Base-by-base conservation (phyloP, 345 rosid genomes). In the Anastatica hierochuntica region DNA sequence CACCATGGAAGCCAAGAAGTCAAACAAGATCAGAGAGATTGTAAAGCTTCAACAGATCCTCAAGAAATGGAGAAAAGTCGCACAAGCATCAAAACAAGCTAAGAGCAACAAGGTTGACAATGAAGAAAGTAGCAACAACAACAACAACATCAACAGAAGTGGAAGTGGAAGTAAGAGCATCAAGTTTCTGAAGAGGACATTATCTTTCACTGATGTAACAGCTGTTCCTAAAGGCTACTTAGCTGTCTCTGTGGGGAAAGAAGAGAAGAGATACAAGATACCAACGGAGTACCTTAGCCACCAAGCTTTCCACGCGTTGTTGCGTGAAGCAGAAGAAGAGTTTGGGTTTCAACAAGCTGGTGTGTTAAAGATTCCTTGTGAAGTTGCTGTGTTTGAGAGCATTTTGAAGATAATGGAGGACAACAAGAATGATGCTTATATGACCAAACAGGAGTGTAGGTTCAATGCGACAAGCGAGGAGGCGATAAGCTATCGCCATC, bases 31-130 rank as follows among this genome's bases (percentile, higher is more conserved):
- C 71, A 86, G 86, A 40, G 94, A 90, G 12, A 79, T 90, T 29
- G 97, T 90, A 30, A 81, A 90, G 70, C 95, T 86, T 70, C 97
- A 77, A 40, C 94, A 76, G 62, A 77, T 90, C 64, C 90, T 90
- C 10, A 90, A 71, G 84, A 90, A 90, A 63, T 90, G 97, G 97
- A 74, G 84, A 62, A 90, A 82, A 72, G 67, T 76, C 6, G 97
- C 97, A 18, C 78, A 67, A 60, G 55, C 82, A 35, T 69, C 95
- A 23, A 72, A 66, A 49, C 46, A 70, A 36, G 41, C 43, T 38
- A 44, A 41, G 58, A 65, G 37, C 50, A 34, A 15, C 20, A 53
- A 47, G n/a, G n/a, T n/a, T n/a, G n/a, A n/a, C n/a, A n/a, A n/a
- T n/a, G n/a, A n/a, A n/a, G n/a, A n/a, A n/a, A n/a, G n/a, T n/a